Conservation (phyloP, 176 grass and related monocot species). For the Paspalum vaginatum region DNA sequence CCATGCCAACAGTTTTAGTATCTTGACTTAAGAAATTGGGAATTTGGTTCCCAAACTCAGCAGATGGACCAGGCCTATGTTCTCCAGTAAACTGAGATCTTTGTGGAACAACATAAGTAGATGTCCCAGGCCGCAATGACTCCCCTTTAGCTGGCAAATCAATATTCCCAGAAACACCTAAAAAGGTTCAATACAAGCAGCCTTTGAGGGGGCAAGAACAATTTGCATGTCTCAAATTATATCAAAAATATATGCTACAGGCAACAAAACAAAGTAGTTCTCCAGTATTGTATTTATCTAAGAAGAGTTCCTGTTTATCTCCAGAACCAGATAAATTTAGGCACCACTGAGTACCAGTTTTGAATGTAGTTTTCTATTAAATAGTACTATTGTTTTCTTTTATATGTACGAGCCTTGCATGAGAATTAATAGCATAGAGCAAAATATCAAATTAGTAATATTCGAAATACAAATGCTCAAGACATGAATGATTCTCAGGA, state of each 20-base stretch:
- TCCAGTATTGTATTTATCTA: conserved; percentile 1
- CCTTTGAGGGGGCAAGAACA: neutral
- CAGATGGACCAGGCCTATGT: conserved; percentile 48
- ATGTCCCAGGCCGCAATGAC: conserved; percentile 41
- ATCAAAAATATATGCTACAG: neutral
- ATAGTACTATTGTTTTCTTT: neutral
- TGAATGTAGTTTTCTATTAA: neutral
- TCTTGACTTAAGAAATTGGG: conserved; percentile 52
- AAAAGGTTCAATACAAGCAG: conserved; percentile 20
- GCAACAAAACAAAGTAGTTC: conserved; percentile 15
- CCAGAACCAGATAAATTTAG: conserved; percentile 10
- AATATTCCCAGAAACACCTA: conserved; percentile 56
- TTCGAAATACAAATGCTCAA: neutral
- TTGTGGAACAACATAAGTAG: conserved; percentile 68
- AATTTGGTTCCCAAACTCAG: conserved; percentile 46
- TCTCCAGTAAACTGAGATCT: conserved; percentile 66
- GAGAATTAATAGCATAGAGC: neutral
- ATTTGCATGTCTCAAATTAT: conserved; percentile 13
- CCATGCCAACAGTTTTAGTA: conserved; percentile 39
- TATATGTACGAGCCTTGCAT: neutral
- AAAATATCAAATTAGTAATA: neutral
- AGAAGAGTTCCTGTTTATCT: neutral
- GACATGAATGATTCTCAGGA: conserved; percentile 25
- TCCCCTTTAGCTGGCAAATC: conserved; percentile 53
- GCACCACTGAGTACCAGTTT: neutral